Conservation (phyloP, 768 basidiomycete species). For the Sporobolomyces pararoseus region DNA sequence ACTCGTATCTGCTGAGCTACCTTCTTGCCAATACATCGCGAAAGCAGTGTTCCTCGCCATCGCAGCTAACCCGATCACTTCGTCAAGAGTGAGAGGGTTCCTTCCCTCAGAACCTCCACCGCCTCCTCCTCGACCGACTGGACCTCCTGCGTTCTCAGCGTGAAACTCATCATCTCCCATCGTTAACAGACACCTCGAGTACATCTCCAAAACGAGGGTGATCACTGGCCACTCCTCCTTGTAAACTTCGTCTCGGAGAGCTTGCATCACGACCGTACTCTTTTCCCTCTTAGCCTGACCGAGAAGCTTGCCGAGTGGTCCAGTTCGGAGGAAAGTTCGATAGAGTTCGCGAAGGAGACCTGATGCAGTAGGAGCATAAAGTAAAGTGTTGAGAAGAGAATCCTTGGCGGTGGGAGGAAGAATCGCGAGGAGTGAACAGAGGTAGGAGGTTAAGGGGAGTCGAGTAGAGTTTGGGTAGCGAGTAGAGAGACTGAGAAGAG, state of each 20-base stretch:
- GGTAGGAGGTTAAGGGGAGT: constrained; percentile 57
- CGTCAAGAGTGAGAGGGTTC: constrained; percentile 78
- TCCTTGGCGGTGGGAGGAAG: constrained; percentile 60
- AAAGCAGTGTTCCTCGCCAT: constrained; percentile 81
- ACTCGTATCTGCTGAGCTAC: constrained; percentile 49
- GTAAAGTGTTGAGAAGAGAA: constrained; percentile 57
- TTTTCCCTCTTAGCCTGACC: constrained; percentile 7
- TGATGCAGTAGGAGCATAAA: constrained; percentile 50
- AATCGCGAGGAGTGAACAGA: constrained; percentile 59
- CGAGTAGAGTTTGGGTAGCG: constrained; percentile 59
- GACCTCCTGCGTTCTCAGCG: constrained; percentile 12
- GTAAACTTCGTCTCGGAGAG: constrained; percentile 54
- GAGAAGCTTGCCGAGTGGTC: constrained; percentile 61
- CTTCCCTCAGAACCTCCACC: constrained; percentile 48
- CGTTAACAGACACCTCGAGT: constrained; percentile 75
- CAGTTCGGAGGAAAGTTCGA: constrained; percentile 60
- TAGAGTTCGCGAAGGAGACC: constrained; percentile 72
- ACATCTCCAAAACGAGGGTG: constrained; percentile 73
- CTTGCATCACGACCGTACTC: constrained; percentile 11
- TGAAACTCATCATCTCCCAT: constrained; percentile 99
- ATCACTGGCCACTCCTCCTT: constrained; percentile 63
- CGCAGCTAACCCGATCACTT: constrained; percentile 69
- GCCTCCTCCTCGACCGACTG: constrained; percentile 23
- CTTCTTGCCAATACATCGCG: constrained; percentile 65
- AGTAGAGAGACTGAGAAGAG: constrained; percentile 51